Conservation (phyloP, 2,329 filamentous ascomycete genomes). For the Thelonectria olida region DNA sequence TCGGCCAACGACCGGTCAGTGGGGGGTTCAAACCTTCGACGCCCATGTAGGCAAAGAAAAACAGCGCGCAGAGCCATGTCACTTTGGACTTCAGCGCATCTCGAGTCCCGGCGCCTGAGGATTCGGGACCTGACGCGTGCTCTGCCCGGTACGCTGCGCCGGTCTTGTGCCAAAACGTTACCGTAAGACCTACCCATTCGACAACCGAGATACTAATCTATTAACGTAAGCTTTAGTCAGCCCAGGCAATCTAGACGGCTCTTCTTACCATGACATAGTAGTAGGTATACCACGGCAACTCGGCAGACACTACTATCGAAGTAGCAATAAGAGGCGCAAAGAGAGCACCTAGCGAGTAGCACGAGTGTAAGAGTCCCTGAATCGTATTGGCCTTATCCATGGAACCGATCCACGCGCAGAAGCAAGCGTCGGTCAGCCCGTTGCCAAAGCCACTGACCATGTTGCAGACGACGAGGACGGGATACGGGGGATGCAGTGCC, state of each 20-base stretch:
- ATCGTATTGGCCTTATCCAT: conserved; percentile 76
- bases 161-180: conserved; percentile 69
- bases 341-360: conserved; percentile 72
- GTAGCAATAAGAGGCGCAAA: conserved; percentile 73
- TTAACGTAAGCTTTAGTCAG: no score
- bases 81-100: conserved; percentile 57
- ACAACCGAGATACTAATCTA: conserved; percentile 58
- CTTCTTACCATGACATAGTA: conserved; percentile 75
- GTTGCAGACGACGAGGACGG: conserved; percentile 69
- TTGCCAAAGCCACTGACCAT: conserved; percentile 74
- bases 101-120: conserved; percentile 44
- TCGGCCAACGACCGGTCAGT: background rate
- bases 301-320: conserved; percentile 68
- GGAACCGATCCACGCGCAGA: conserved; percentile 63
- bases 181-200: conserved; percentile 61
- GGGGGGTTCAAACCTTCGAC: conserved; percentile 62
- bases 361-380: conserved; percentile 71
- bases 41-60: conserved; percentile 78
- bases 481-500: conserved; percentile 70
- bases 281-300: conserved; percentile 71
- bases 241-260: no score
- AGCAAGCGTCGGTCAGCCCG: conserved; percentile 65
- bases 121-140: conserved; percentile 41
- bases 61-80: conserved; percentile 73
- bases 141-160: conserved; percentile 61